Evolutionary conservation across 495 filamentous ascomycete genomes (phyloP).

Genomic region (Xeromyces bisporus): DNA sequence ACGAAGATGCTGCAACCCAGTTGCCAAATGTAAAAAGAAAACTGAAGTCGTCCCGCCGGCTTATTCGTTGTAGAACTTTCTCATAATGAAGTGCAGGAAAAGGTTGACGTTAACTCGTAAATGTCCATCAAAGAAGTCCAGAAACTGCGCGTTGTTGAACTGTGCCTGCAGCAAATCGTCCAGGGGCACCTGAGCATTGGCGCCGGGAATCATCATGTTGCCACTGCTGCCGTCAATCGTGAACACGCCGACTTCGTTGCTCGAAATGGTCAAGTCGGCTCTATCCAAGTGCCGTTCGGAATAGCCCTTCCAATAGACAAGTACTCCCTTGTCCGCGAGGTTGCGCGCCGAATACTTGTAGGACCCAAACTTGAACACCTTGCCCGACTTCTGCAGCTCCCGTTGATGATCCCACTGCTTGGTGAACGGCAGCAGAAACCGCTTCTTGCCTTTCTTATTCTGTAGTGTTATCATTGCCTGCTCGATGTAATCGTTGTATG

Average conservation of each 20-base stretch:
- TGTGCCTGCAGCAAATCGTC: constrained; percentile 93
- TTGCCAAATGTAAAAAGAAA: too few relatives aligned
- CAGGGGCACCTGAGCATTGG: constrained; percentile 73
- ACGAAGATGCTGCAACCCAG: too few relatives aligned
- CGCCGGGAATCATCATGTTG: constrained; percentile 90
- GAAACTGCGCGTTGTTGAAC: constrained; percentile 88
- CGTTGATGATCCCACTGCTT: constrained; percentile 97
- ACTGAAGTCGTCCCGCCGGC: too few relatives aligned
- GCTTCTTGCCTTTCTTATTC: constrained; percentile 90
- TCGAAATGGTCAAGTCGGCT: constrained; percentile 83
- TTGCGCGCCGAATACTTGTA: constrained; percentile 90
- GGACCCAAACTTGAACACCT: constrained; percentile 89
- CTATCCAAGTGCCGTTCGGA: constrained; percentile 75
- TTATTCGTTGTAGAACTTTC: constrained; percentile 82
- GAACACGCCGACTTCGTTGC: constrained; percentile 90
- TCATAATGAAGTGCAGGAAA: constrained; percentile 86
- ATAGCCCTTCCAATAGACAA: constrained; percentile 77
- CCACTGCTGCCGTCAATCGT: constrained; percentile 80
- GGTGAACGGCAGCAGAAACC: constrained; percentile 90
- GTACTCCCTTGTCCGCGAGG: constrained; percentile 80
- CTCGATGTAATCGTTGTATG: constrained; percentile 98
- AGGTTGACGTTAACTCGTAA: constrained; percentile 88
- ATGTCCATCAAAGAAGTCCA: constrained; percentile 81
- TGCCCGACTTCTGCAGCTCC: constrained; percentile 77
- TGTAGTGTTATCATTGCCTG: constrained; percentile 98